These are phyloP conservation scores for Rubus idaeus DNA, from an alignment of 306 rosid genomes.

Conservation along the genomic window DNA sequence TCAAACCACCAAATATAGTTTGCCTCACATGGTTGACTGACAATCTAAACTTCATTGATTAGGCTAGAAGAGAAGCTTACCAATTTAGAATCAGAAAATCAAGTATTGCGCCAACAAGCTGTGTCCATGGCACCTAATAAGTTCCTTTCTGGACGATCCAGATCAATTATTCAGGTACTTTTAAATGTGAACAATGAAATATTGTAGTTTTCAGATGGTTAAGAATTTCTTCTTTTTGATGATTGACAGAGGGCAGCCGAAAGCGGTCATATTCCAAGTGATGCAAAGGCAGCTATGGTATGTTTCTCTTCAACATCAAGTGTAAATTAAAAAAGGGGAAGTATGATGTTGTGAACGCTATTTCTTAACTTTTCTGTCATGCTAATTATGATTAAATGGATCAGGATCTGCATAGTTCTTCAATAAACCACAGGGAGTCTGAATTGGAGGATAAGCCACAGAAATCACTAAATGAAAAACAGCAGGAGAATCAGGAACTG, in stretches of 20 bases:
- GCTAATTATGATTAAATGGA: conserved; percentile 22
- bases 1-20: background rate
- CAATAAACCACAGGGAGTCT: conserved; percentile 70
- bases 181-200: conserved; percentile 17
- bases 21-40: conserved; percentile 31
- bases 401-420: conserved; percentile 70
- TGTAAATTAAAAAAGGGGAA: background rate
- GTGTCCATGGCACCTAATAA: conserved; percentile 87
- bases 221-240: conserved; percentile 34
- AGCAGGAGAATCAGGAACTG: conserved; percentile 98
- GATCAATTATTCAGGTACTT: conserved; percentile 77
- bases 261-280: conserved; percentile 62
- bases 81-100: conserved; percentile 84
- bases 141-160: conserved; percentile 75
- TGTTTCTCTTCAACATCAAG: conserved; percentile 27
- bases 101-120: conserved; percentile 89
- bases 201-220: conserved; percentile 15
- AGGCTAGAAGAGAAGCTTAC: conserved; percentile 87
- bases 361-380: conserved; percentile 18
- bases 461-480: conserved; percentile 96
- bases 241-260: conserved; percentile 67
- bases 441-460: conserved; percentile 97
- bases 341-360: background rate
- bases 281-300: conserved; percentile 61
- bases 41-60: conserved; percentile 37